Conservation (phyloP, 768 basidiomycete species). For the Tulasnella sp. region DNA sequence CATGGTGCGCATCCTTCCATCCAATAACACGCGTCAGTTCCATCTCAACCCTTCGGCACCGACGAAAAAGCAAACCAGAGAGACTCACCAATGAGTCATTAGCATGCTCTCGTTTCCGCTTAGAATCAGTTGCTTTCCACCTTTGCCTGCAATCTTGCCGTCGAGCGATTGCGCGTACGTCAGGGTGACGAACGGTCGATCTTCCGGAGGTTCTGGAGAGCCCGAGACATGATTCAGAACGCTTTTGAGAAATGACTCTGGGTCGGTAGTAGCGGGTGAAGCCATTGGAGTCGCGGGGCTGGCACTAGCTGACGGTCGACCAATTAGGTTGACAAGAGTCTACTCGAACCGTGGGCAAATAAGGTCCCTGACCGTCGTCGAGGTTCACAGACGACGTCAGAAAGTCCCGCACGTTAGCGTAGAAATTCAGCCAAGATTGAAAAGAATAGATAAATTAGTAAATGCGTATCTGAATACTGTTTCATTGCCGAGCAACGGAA, state of each 20-base stretch:
- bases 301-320: too few relatives aligned
- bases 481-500: too few relatives aligned
- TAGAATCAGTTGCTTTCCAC: conserved; percentile 74
- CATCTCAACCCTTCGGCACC: not conserved
- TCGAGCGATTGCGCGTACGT: conserved; percentile 84
- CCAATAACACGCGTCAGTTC: conserved; percentile 11
- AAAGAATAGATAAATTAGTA: too few relatives aligned
- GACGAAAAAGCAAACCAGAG: not conserved
- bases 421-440: too few relatives aligned
- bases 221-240: conserved; percentile 5
- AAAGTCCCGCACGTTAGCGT: too few relatives aligned
- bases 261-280: not conserved
- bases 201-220: not conserved
- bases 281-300: not conserved
- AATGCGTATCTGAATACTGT: too few relatives aligned
- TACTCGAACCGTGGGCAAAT: conserved; percentile 1
- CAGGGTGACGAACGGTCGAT: conserved; percentile 68
- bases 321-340: not conserved
- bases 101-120: conserved; percentile 85
- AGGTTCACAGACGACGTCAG: not conserved
- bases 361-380: not conserved
- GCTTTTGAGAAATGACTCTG: conserved; percentile 18
- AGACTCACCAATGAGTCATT: conserved; percentile 90
- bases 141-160: conserved; percentile 79
- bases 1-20: conserved; percentile 78